Percentiles rank a stretch among this genome's conserved stretches.
Evolutionary conservation across 2,329 filamentous ascomycete species (phyloP).

Genomic region (Fusarium foetens): DNA sequence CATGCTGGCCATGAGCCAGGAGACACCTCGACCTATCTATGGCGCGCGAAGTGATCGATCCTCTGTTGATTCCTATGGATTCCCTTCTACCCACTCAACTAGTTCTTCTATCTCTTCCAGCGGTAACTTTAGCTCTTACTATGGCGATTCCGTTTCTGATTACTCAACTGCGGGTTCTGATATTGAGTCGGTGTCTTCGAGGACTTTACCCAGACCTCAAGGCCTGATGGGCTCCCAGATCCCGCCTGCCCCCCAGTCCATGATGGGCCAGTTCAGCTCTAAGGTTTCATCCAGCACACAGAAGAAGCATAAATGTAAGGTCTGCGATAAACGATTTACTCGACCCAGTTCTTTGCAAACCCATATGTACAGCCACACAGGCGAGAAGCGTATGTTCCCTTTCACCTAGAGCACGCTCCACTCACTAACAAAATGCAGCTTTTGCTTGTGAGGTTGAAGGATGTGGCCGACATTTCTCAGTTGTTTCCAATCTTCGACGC

Average conservation of each 20-base stretch:
- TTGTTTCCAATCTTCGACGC: slow-evolving; percentile 92
- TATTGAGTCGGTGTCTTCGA: slow-evolving; percentile 80
- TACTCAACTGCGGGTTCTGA: slow-evolving; percentile 92
- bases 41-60: slow-evolving; percentile 74
- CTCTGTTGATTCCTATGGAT: slow-evolving; percentile 89
- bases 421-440: slow-evolving; percentile 62
- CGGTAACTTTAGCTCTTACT: slow-evolving; percentile 84
- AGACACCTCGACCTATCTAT: slow-evolving; percentile 91
- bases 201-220: slow-evolving; percentile 84
- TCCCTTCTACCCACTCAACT: slow-evolving; percentile 83
- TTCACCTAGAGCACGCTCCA: not conserved
- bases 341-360: slow-evolving; percentile 94
- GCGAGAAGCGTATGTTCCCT: slow-evolving; percentile 87
- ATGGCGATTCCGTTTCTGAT: slow-evolving; percentile 88
- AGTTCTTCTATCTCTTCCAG: slow-evolving; percentile 91
- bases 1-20: slow-evolving; percentile 96
- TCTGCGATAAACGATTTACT: slow-evolving; percentile 97
- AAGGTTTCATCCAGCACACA: slow-evolving; percentile 95
- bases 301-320: slow-evolving; percentile 99
- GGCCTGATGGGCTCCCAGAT: slow-evolving; percentile 69
- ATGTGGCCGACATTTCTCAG: slow-evolving; percentile 95
- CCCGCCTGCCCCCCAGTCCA: slow-evolving; percentile 89
- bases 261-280: slow-evolving; percentile 99
- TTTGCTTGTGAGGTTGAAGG: slow-evolving; percentile 95
- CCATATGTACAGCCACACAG: slow-evolving; percentile 98